Base-by-base conservation (phyloP, 768 basidiomycete genomes). In the Trichaptum fuscoviolaceum region DNA sequence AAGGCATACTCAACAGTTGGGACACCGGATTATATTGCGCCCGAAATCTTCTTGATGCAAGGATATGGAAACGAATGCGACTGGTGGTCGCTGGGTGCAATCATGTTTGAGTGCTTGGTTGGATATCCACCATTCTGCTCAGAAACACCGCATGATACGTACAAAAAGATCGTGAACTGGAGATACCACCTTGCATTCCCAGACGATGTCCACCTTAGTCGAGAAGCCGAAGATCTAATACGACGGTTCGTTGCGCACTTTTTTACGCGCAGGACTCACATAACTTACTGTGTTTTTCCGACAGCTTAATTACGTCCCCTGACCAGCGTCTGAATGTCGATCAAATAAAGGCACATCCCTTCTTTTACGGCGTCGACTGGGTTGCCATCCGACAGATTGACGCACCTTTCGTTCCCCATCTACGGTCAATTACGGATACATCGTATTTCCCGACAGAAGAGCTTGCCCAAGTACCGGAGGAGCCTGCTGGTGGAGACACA, bases 11-110 rank as follows among this genome's bases (percentile, higher is more conserved):
- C 96, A 2, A 99, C 97, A 12, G 96, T 98, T 69, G 96, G 96
- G 57, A 98, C 96, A 26, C 96, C 95, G 3, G 96, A 98, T 76
- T 85, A 97, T 77, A 97, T 98, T 71, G 95, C 96, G 2, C 95
- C 96, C 0, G 96, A 99, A 76, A 97, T 98, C 73, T 99, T 99
- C 83, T 77, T 91, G 67, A 94, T 96, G 75, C 90, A 93, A 74
- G 97, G 97, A n/a, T 99, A 99, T 75, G 95, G 93, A 25, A 93
- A 96, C 72, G 96, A 96, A 77, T 98, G 96, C 73, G 97, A 99
- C 77, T 99, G 96, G 95, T 99, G 97, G 97, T 97, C 96, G 8
- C 83, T 99, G 30, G 97, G 97, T 5, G 93, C 95, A 20, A 98
- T 99, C 81, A 96, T 94, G 91, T 99, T 97, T 75, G 96, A 99